These are phyloP conservation scores for Begonia loranthoides DNA, from an alignment of 306 rosid species.

Conservation along the genomic window DNA sequence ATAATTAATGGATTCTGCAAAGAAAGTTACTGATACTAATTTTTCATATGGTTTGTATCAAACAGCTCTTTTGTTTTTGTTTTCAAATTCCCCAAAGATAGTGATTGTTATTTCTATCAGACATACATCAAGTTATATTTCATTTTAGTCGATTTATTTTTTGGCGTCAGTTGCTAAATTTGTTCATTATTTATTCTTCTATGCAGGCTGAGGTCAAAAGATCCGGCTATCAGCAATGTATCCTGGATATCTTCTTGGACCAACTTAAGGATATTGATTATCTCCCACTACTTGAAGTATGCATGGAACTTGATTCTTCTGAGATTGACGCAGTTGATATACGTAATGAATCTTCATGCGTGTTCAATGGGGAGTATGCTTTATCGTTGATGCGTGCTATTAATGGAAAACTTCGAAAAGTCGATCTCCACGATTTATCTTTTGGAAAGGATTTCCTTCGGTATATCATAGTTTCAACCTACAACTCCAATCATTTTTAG, in stretches of 20 bases:
- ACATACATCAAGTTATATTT: too few species aligned
- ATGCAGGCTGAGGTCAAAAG: constrained; percentile 51
- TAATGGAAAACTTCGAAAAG: constrained; percentile 64
- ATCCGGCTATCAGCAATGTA: constrained; percentile 31
- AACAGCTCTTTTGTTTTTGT: too few species aligned
- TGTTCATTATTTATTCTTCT: constrained; percentile 8
- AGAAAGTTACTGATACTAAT: too few species aligned
- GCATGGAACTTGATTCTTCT: constrained; percentile 34
- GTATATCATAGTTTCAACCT: constrained; percentile 18
- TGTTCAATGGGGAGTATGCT: constrained; percentile 43
- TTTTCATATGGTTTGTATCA: too few species aligned
- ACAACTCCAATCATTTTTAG: too few species aligned
- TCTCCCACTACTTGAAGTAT: constrained; percentile 53
- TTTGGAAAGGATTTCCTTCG: constrained; percentile 56
- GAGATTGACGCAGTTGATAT: constrained; percentile 67
- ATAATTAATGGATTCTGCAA: too few species aligned
- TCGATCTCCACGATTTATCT: constrained; percentile 46
- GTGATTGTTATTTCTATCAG: too few species aligned
- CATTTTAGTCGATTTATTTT: too few species aligned
- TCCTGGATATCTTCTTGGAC: constrained; percentile 47
- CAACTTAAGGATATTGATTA: constrained; percentile 53
- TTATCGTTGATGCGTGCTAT: constrained; percentile 57
- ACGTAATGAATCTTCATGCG: constrained; percentile 36
- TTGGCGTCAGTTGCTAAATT: constrained; percentile 3
- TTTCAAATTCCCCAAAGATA: too few species aligned